Evolutionary conservation across 2,329 filamentous ascomycete species (phyloP), one percentile per base, ranked within the genome.

Genomic region (Botryotinia globosa): DNA sequence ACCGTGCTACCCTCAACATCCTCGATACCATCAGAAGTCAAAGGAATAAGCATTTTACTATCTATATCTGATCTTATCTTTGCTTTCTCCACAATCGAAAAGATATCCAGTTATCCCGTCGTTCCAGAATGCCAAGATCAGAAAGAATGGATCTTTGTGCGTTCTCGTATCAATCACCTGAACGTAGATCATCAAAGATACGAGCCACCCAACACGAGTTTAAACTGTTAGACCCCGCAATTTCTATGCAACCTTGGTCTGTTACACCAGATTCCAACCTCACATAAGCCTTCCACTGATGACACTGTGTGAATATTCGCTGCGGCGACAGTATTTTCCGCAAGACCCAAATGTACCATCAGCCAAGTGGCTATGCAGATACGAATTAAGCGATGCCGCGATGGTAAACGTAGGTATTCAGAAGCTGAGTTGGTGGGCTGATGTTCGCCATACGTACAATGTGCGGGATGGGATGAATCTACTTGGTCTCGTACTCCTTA

Each of bases 341-440:
- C n/a, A 67, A 29, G 34, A n/a, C 32, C 29, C 39, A 67, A 16
- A 25, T 20, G 20, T 51, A 56, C 37, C 6, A 59, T 45, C 8
- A 39, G 48, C 48, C 62, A 72, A 59, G 62, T 72, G 69, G 69
- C 61, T 48, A 58, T 72, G 69, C 69, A 72, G 69, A 72, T 72
- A 72, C 69, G 69, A 67, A 72, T 56, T 71, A 54, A 48, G 65
- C 65, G 34, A 67, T 42, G 37, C 45, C 45, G 64, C 64, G 48
- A 54, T 54, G n/a, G 25, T 16, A 25, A 39, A 37, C 59, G 69
- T 65, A 45, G 45, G 32, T 71, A 54, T 71, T 37, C 32, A 42
- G 22, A 25, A n/a, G 29, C 62, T 66, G 32, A 51, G 44, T 51
- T 66, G 63, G 37, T 67, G 64, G 14, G 37, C 59, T 42, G 45